These are phyloP conservation scores for Adansonia gregorii DNA, from an alignment of 441 rosid species.

Conservation along the genomic window DNA sequence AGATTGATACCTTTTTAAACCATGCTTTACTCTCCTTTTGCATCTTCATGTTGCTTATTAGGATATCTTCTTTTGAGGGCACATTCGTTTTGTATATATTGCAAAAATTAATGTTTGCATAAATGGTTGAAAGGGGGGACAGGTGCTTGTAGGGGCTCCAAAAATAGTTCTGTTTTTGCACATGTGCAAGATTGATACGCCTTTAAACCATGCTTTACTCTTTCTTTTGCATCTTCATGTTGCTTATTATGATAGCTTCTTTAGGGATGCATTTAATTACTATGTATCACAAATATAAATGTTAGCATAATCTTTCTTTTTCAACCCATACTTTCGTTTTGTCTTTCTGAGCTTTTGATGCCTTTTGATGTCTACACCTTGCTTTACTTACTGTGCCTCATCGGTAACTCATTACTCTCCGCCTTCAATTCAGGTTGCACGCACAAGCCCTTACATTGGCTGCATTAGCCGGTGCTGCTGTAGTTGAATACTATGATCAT, in stretches of 20 bases:
- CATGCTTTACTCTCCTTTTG: neutral
- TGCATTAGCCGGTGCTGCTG: slow-evolving; percentile 88
- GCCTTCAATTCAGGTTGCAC: slow-evolving; percentile 64
- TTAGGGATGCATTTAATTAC: neutral
- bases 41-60: neutral
- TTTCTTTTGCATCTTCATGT: neutral
- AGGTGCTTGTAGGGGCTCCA: too few species aligned
- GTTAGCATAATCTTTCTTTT: neutral
- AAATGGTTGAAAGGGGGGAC: too few species aligned
- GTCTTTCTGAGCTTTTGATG: neutral
- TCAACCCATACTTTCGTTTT: neutral
- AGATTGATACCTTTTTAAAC: neutral
- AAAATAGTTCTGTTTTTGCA: neutral
- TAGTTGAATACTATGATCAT: slow-evolving; percentile 85
- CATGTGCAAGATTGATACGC: neutral
- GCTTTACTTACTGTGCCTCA: neutral
- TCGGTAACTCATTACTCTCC: neutral
- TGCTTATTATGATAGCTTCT: neutral
- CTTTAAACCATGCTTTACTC: neutral
- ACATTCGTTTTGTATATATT: neutral
- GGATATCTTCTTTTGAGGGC: neutral
- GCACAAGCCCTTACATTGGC: slow-evolving; percentile 91
- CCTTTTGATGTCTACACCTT: neutral
- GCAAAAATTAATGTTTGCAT: neutral
- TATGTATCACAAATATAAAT: neutral